Base-by-base conservation (phyloP, 2,329 filamentous ascomycete genomes). In the Pyrenochaeta sp. region DNA sequence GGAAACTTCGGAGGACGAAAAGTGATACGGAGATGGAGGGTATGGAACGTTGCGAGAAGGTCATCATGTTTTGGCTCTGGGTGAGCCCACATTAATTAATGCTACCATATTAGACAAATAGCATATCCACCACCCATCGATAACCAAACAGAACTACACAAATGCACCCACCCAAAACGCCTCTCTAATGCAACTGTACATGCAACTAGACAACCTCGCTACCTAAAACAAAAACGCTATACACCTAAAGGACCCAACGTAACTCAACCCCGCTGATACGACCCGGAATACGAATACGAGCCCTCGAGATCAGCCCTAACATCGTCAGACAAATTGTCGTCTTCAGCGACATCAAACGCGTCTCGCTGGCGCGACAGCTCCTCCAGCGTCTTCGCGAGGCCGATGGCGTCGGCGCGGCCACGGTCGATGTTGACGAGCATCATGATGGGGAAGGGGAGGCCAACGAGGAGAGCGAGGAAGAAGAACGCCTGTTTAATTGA, bases 401-500 rank as follows among this genome's bases (percentile, higher is more conserved):
- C 71, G 18, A 62, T 58, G 13, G 69, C 76, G 32, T 78, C 76
- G 7, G 58, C 55, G 46, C 71, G 72, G 1, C 77, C 77, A 20
- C 76, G 65, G 23, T 95, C 89, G 7, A 96, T 89, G 68, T 96
- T 81, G 23, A 99, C 89, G 41, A 90, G 82, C 65, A 86, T 87
- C 72, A 97, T 89, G 36, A 97, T 75, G 1, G 91, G 90, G 11
- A 92, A 85, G 1, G 94, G 92, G 1, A 96, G 71, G 5, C 88
- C 87, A 6, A 99, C 88, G n/a, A 99, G 74, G 4, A 85, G 78
- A 0, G 90, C 90, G 27, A 99, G 77, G 67, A 99, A 99, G 80
- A 88, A 91, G 71, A 99, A 99, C 1, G 93, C 92, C 71, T 73
- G 35, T 20, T 10, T 11, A 10, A n/a, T n/a, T n/a, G n/a, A n/a